A percentile compares a stretch with the other conserved stretches of the same genome.
These are phyloP conservation scores for Termitomyces sp. DNA, from an alignment of 768 basidiomycete species.

Conservation along the genomic window DNA sequence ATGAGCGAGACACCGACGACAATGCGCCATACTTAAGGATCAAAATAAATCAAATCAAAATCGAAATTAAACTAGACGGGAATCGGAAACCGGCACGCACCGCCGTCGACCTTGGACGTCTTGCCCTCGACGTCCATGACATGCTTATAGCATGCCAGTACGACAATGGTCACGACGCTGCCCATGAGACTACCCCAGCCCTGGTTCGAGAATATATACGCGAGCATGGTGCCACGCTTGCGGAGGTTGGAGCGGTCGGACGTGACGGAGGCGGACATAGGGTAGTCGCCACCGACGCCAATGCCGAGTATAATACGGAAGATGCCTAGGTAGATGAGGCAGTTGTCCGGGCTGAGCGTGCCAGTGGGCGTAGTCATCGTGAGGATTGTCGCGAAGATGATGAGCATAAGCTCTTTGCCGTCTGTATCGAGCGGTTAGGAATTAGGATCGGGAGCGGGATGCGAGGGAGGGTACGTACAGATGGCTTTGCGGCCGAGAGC, in stretches of 20 bases:
- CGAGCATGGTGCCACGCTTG: constrained; percentile 69
- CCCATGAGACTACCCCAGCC: constrained; percentile 75
- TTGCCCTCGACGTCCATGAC: constrained; percentile 56
- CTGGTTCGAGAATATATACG: constrained; percentile 73
- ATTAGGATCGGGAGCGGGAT: not conserved
- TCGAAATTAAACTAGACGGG: not conserved
- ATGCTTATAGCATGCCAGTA: constrained; percentile 57
- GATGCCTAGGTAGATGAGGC: constrained; percentile 57
- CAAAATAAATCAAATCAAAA: not conserved
- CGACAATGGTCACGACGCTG: constrained; percentile 55
- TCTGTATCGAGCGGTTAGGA: constrained; percentile 29
- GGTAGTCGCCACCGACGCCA: constrained; percentile 78
- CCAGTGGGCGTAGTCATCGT: constrained; percentile 64
- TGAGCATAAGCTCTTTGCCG: constrained; percentile 77
- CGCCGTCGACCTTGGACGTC: constrained; percentile 65
- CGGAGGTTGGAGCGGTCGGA: constrained; percentile 61
- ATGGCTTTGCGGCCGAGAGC: constrained; percentile 65
- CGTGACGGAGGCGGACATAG: constrained; percentile 68
- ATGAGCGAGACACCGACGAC: constrained; percentile 69
- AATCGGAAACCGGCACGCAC: constrained; percentile 25
- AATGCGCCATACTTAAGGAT: constrained; percentile 63
- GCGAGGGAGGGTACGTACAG: constrained; percentile 29
- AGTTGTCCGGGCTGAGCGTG: constrained; percentile 42
- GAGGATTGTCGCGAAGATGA: constrained; percentile 73
- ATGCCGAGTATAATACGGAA: constrained; percentile 74